Base-by-base conservation (phyloP, 192 early-diverging fungal genomes). In the Podila epigama region DNA sequence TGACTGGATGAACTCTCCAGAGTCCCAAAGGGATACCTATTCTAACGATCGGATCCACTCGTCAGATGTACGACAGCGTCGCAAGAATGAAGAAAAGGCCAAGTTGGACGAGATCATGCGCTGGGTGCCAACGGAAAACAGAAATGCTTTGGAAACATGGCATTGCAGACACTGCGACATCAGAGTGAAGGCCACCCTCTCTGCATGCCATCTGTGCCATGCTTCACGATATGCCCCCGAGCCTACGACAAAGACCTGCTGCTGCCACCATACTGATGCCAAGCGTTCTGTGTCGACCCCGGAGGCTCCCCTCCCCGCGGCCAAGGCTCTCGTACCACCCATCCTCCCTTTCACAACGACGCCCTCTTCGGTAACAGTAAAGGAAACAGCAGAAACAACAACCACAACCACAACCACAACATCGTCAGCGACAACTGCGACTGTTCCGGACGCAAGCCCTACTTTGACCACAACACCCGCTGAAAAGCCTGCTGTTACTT, bases 61-160 rank as follows among this genome's bases (percentile, higher is more conserved):
- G n/a, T 8, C n/a, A 48, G 20, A 48, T 22, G 44, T 22, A 48
- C 61, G 57, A 27, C 54, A 59, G 6, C 27, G 28, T 1, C 42
- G 48, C 31, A 59, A 41, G 29, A 72, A 58, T 34, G 57, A 65
- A 7, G 64, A 72, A 36, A 42, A 68, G 32, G 42, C 66, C 8
- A 77, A 41, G 33, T 37, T 77, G 34, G 73, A 77, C 31, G 73
- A 77, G n/a, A 60, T 52, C 8, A 42, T 68, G 27, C 40, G 50
- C 13, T 77, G 73, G 73, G 60, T 61, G 6, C 58, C 66, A 0
- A 64, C 66, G 0, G 11, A 52, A n/a, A 16, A 25, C 41, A 18
- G 9, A 51, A 32, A 51, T 15, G 35, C 36, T 6, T 16, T 53
- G 31, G 62, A 64, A 27, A 54, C 62, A 2, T 64, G 62, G 62